Evolutionary conservation across 257 asterid species (phyloP).

Genomic region (Eustoma russellianum): DNA sequence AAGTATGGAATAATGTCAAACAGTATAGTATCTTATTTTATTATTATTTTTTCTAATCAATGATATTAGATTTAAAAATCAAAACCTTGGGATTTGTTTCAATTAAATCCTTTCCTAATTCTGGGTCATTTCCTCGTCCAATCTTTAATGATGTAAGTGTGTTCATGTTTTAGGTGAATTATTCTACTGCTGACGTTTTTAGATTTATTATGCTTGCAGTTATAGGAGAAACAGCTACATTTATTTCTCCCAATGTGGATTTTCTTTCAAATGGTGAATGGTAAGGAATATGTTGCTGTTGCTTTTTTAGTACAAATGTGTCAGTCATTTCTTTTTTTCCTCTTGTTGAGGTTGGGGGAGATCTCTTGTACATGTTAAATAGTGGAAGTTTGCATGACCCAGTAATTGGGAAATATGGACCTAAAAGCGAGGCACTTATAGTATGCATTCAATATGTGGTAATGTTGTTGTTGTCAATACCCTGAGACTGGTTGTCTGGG

Average conservation of each 20-base stretch:
- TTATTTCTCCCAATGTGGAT: constrained; percentile 55
- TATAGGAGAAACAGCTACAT: constrained; percentile 89
- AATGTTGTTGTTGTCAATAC: no score
- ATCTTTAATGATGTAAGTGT: not conserved
- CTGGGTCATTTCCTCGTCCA: no score
- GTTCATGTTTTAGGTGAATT: constrained; percentile 1
- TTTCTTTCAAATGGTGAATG: constrained; percentile 98
- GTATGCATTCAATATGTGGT: no score
- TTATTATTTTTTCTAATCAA: no score
- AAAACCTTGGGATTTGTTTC: not conserved
- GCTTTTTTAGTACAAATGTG: not conserved
- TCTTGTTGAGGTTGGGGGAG: not conserved
- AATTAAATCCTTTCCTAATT: not conserved
- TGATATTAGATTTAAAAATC: no score
- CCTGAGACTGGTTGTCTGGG: no score
- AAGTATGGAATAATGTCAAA: no score
- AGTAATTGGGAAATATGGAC: not conserved
- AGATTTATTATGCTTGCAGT: constrained; percentile 41
- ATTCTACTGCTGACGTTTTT: not conserved
- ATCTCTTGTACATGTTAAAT: not conserved
- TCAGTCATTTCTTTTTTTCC: not conserved
- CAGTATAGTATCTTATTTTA: no score
- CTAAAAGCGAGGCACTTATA: not conserved
- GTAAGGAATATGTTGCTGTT: constrained; percentile 27
- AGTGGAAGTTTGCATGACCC: not conserved